phyloP scores from a whole-genome alignment of 805 yeast species.

The Metschnikowia aberdeeniae region DNA sequence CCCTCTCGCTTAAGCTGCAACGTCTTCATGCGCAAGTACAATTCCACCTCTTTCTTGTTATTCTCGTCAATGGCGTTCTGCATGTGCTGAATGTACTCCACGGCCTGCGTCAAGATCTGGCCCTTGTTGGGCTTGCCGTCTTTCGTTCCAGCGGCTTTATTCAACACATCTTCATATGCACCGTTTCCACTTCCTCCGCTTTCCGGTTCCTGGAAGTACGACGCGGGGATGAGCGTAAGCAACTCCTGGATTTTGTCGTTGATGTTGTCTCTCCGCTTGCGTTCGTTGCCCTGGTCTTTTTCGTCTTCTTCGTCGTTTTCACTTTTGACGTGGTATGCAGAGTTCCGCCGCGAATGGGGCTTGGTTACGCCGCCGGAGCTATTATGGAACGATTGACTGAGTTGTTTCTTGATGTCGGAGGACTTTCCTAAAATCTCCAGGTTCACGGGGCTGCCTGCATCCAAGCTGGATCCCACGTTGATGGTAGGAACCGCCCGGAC shows the following conservation, averaged over 20 bases:
- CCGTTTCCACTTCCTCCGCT: slow-evolving; percentile 22
- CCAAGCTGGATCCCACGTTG: slow-evolving; percentile 21
- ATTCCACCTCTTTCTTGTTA: slow-evolving; percentile 74
- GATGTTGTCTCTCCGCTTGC: slow-evolving; percentile 41
- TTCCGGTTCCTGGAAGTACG: slow-evolving; percentile 29
- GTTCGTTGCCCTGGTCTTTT: slow-evolving; percentile 36
- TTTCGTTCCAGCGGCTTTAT: slow-evolving; percentile 51
- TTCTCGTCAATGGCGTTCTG: slow-evolving; percentile 74
- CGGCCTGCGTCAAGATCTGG: slow-evolving; percentile 70
- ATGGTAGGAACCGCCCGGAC: slow-evolving; percentile 24
- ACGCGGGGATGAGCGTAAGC: slow-evolving; percentile 33
- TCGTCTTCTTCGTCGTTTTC: slow-evolving; percentile 23
- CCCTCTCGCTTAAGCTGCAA: slow-evolving; percentile 45
- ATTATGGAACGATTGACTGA: slow-evolving; percentile 34
- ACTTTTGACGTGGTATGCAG: slow-evolving; percentile 24
- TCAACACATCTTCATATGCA: slow-evolving; percentile 7
- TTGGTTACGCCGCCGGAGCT: slow-evolving; percentile 32
- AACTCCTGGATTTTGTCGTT: slow-evolving; percentile 44
- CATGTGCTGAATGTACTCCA: slow-evolving; percentile 62
- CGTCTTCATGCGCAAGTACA: slow-evolving; percentile 55
- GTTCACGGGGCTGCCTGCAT: slow-evolving; percentile 19
- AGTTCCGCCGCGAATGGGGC: slow-evolving; percentile 36
- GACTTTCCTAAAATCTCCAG: slow-evolving; percentile 28
- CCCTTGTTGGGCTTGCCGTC: slow-evolving; percentile 87
- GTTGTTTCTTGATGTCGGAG: slow-evolving; percentile 38